Percentiles rank a stretch among this genome's conserved stretches.
These are phyloP conservation scores for Rhizopogon roseolus DNA, from an alignment of 768 basidiomycete genomes.

Conservation along the genomic window DNA sequence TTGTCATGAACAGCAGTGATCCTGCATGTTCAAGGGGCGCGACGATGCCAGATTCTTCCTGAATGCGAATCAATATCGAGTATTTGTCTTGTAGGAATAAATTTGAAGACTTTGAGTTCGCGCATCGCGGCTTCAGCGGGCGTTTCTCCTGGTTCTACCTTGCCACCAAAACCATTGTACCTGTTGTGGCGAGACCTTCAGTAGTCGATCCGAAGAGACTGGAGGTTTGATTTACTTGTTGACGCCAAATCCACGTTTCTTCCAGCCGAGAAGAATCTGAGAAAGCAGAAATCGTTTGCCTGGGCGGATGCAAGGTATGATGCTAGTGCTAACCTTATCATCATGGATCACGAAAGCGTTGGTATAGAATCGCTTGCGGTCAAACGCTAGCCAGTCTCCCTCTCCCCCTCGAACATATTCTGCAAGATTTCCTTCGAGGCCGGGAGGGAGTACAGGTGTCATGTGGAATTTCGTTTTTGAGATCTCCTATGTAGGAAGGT, in stretches of 20 bases:
- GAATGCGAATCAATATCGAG: neutral
- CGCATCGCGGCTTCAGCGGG: conserved; percentile 66
- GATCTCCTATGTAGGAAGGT: no score
- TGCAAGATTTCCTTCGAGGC: conserved; percentile 28
- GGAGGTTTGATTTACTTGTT: conserved; percentile 37
- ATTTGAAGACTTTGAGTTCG: conserved; percentile 53
- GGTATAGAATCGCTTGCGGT: conserved; percentile 49
- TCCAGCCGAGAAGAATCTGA: conserved; percentile 72
- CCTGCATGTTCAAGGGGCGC: conserved; percentile 63
- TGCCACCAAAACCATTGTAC: conserved; percentile 89
- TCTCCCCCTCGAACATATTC: conserved; percentile 39
- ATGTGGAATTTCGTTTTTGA: neutral
- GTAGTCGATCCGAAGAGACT: neutral
- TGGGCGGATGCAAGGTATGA: neutral
- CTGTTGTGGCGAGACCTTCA: conserved; percentile 31
- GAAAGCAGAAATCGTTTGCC: conserved; percentile 35
- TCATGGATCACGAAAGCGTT: conserved; percentile 64
- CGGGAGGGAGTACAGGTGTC: conserved; percentile 34
- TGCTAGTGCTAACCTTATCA: conserved; percentile 33
- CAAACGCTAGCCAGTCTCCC: conserved; percentile 43
- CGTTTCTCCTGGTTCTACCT: conserved; percentile 74
- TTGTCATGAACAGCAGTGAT: conserved; percentile 56
- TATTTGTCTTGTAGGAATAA: neutral
- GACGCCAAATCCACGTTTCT: conserved; percentile 74
- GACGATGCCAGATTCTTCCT: conserved; percentile 83